Evolutionary conservation across 768 basidiomycete genomes (phyloP), one percentile per base, ranked within the genome.

Genomic region (Chalciporus chontae): DNA sequence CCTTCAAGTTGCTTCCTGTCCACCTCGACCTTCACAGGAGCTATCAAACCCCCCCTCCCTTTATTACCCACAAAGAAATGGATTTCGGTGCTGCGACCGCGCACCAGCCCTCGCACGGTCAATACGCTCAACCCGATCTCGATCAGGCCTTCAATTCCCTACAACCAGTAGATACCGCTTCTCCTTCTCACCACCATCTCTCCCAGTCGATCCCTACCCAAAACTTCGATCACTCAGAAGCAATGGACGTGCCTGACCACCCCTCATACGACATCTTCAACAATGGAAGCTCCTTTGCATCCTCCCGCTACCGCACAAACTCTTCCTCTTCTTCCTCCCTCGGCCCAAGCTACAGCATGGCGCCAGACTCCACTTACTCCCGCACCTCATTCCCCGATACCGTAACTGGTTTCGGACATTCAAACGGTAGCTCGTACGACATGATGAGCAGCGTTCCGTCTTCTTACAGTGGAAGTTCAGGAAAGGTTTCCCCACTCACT

Each of bases 401-500:
- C 8, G 72, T 84, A 0, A 76, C 80, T 15, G 69, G 82, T 10
- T 86, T 85, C 68, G 73, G 73, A 29, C 69, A 73, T 39, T 71
- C 79, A 9, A 78, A 72, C 56, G 63, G 72, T 47, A 73, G 74
- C 63, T 74, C 81, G 10, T 88, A 85, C 68, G 84, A 85, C 64
- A 76, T 85, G 59, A 81, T 84, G 64, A 71, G 72, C 65, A 79
- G 78, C 54, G 70, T 84, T 18, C 73, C 82, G 19, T 83, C 83
- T 3, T 84, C 82, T 14, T 80, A 83, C 69, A 68, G 64, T 11
- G 56, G 64, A 40, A 77, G 75, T 71, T 83, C 80, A 51, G 86
- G 85, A 54, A 89, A 87, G 67, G 84, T 83, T 43, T 88, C 88
- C 17, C 85, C 88, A 0, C 73, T 87, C 39, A 85, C 85, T 11